Evolutionary conservation across 176 grass and related monocot genomes (phyloP), one percentile per base, ranked within the genome.

Genomic region (Melocanna baccifera): DNA sequence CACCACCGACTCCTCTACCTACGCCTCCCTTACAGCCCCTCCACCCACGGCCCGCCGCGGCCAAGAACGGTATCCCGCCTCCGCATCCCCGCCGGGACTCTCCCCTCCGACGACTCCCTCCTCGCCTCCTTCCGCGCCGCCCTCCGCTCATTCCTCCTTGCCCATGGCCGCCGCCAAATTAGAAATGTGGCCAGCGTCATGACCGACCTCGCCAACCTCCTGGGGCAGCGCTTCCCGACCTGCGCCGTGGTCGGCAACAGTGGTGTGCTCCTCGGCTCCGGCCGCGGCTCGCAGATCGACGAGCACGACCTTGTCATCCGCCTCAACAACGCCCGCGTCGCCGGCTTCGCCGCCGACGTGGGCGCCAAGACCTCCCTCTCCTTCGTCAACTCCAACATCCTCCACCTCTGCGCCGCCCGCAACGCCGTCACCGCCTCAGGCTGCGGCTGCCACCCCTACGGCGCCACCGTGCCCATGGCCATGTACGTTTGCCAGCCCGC

Each of bases 161-260:
- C 47, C 39, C 72, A 13, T 10, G 2, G 2, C 26, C 79, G 22
- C 56, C 56, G 26, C 26, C 6, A 4, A 1, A 9, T 22, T 2
- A 45, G 73, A 22, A 14, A 58, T 39, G 39, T 32, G 37, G 73
- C 28, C 67, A n/a, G 37, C 73, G 61, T 66, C 67, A 83, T 79
- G 74, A 14, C 1, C 57, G 65, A 56, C 13, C 84, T 78, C 18
- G 39, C 73, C 28, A 58, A n/a, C 48, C 29, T 83, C 67, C 73
- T 86, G 22, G 78, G 78, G 7, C 53, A 43, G 1, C 63, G 30
- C 9, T 92, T 86, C 58, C 67, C 59, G 1, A 77, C 87, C 26
- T 98, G 96, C 81, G 93, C 91, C 3, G 92, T 98, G 43, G 91
- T 98, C 16, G 93, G 93, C 0, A 98, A 95, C 72, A 93, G 93